These are phyloP conservation scores for Rhinocladiella mackenziei DNA, from an alignment of 2,329 filamentous ascomycete species.

Conservation along the genomic window DNA sequence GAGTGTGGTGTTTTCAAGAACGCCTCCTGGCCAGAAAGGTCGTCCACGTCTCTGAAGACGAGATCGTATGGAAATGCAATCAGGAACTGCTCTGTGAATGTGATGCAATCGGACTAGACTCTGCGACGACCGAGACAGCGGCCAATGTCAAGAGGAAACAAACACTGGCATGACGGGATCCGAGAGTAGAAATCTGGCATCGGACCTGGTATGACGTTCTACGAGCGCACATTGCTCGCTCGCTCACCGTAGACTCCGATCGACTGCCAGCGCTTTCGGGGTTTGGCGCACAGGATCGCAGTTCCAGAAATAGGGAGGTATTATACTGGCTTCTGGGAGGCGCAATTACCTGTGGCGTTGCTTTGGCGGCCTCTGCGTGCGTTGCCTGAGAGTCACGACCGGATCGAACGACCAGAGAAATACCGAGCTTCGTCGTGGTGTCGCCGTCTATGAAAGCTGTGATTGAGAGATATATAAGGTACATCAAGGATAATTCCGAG, in stretches of 20 bases:
- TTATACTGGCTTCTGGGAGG: not conserved
- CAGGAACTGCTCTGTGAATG: constrained; percentile 2
- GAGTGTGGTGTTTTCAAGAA: constrained; percentile 32
- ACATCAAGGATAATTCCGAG: too few relatives aligned
- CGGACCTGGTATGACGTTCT: not conserved
- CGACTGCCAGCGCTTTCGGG: not conserved
- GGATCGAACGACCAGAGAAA: too few relatives aligned
- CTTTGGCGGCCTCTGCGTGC: not conserved
- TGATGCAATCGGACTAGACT: not conserved
- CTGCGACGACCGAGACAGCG: not conserved
- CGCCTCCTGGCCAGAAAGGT: constrained; percentile 21
- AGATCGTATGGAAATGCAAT: constrained; percentile 26
- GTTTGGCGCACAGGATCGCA: not conserved
- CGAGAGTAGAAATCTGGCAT: not conserved
- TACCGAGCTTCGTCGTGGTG: too few relatives aligned
- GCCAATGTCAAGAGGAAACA: not conserved
- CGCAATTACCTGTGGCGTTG: not conserved
- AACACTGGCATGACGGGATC: not conserved
- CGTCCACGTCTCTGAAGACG: constrained; percentile 33
- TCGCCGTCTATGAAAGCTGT: too few relatives aligned
- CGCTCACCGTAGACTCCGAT: not conserved
- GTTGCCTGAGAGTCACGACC: not conserved
- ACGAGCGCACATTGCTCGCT: not conserved
- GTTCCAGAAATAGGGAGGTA: not conserved
- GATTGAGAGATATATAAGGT: too few relatives aligned